A percentile compares a stretch with the other conserved stretches of the same genome.
phyloP scores from a whole-genome alignment of 2,329 filamentous ascomycete genomes.

The Zopfia rhizophila region DNA sequence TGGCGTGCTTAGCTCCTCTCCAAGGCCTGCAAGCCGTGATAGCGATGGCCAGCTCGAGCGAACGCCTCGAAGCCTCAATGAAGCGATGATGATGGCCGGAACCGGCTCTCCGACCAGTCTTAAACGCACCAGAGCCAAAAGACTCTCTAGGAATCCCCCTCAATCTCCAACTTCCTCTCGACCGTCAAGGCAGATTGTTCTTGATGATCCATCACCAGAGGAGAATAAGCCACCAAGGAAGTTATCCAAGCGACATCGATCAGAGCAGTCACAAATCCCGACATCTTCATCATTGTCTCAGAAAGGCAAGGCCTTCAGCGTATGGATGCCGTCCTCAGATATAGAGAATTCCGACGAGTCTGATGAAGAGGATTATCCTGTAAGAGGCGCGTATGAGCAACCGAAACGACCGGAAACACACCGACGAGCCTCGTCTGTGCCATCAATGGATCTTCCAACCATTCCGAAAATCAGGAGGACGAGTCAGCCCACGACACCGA shows the following conservation, averaged over 20 bases:
- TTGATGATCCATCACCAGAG: conserved; percentile 44
- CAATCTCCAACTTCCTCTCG: conserved; percentile 34
- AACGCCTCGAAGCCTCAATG: conserved; percentile 49
- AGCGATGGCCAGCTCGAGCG: conserved; percentile 33
- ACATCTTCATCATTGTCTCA: conserved; percentile 36
- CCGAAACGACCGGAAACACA: conserved; percentile 51
- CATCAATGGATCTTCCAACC: conserved; percentile 57
- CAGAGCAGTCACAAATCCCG: conserved; percentile 32
- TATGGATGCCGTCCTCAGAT: conserved; percentile 60
- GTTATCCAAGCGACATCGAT: conserved; percentile 40
- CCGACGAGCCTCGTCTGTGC: conserved; percentile 60
- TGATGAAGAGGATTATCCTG: conserved; percentile 39
- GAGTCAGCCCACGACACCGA: conserved; percentile 50
- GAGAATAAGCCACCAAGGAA: conserved; percentile 39
- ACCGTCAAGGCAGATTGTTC: conserved; percentile 47
- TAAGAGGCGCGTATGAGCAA: conserved; percentile 30
- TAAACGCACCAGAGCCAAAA: conserved; percentile 52
- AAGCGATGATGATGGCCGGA: conserved; percentile 45
- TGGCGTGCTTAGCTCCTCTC: conserved; percentile 8
- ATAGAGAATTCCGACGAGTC: conserved; percentile 45
- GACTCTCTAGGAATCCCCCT: conserved; percentile 44
- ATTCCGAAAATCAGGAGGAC: conserved; percentile 57
- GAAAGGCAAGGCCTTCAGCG: conserved; percentile 56
- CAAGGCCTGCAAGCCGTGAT: conserved; percentile 22
- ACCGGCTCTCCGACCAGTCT: conserved; percentile 44